These are phyloP conservation scores for Takashimella koratensis DNA, from an alignment of 1,284 basidiomycete genomes.

Conservation along the genomic window DNA sequence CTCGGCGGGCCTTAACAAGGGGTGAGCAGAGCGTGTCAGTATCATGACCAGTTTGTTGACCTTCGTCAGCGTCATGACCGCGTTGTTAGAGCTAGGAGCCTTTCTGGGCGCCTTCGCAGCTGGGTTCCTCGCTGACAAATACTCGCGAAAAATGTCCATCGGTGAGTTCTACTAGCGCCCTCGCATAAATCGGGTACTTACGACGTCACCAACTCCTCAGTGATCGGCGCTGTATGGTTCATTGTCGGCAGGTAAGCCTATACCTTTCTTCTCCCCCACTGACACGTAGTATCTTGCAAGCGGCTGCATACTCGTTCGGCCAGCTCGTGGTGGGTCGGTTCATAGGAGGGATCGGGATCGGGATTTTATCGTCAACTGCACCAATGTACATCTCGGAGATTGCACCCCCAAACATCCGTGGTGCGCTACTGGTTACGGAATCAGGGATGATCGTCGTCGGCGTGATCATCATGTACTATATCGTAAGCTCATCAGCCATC, in stretches of 20 bases:
- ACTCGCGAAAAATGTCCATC: slow-evolving; percentile 27
- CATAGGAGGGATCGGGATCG: slow-evolving; percentile 31
- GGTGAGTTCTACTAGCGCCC: too few relatives aligned
- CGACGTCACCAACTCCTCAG: too few relatives aligned
- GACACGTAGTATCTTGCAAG: slow-evolving; percentile 37
- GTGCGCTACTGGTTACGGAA: slow-evolving; percentile 70
- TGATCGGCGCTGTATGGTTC: too few relatives aligned
- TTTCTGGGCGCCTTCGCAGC: slow-evolving; percentile 29
- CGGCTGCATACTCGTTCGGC: slow-evolving; percentile 16
- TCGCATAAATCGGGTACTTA: too few relatives aligned
- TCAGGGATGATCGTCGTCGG: slow-evolving; percentile 68
- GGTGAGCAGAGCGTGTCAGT: slow-evolving; percentile 2
- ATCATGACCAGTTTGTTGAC: too few relatives aligned
- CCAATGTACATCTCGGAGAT: slow-evolving; percentile 47
- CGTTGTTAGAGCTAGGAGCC: slow-evolving; percentile 37
- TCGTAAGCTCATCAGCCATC: slow-evolving; percentile 10
- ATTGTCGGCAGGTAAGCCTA: too few relatives aligned
- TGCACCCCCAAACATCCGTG: slow-evolving; percentile 55
- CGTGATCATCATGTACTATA: slow-evolving; percentile 14
- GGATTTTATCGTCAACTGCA: slow-evolving; percentile 36
- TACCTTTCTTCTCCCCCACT: too few relatives aligned
- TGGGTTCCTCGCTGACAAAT: slow-evolving; percentile 31
- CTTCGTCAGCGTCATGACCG: slow-evolving; percentile 26
- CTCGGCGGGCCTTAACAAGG: slow-evolving; percentile 16
- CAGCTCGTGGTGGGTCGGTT: slow-evolving; percentile 31